phyloP scores from a whole-genome alignment of 495 filamentous ascomycete genomes.

The Penicillium paxilli region DNA sequence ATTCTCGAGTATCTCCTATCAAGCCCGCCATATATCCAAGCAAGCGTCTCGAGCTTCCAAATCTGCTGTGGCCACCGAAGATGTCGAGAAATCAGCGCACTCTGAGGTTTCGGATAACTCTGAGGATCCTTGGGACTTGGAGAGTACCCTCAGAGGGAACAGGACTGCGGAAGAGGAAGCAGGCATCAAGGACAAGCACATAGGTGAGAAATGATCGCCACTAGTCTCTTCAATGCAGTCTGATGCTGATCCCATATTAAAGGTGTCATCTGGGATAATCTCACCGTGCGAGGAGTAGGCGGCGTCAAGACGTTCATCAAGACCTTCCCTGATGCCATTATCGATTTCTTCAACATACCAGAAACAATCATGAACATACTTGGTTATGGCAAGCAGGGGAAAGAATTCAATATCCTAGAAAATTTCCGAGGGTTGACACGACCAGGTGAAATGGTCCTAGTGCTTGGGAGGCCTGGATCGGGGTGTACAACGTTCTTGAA shows the following conservation, averaged over 20 bases:
- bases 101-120: slow-evolving; percentile 47
- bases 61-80: slow-evolving; percentile 28
- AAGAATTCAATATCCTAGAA: slow-evolving; percentile 62
- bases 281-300: slow-evolving; percentile 77
- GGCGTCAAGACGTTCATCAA: slow-evolving; percentile 75
- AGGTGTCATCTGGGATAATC: slow-evolving; percentile 75
- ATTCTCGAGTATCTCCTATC: slow-evolving; percentile 65
- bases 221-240: neutral
- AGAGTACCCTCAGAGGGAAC: slow-evolving; percentile 65
- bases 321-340: slow-evolving; percentile 80
- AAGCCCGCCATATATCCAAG: slow-evolving; percentile 41
- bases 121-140: slow-evolving; percentile 74
- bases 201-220: slow-evolving; percentile 42
- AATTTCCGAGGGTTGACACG: slow-evolving; percentile 60
- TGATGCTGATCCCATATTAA: neutral
- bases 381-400: slow-evolving; percentile 59
- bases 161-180: slow-evolving; percentile 68
- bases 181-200: slow-evolving; percentile 76
- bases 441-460: slow-evolving; percentile 88
- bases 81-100: slow-evolving; percentile 50
- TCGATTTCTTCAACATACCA: slow-evolving; percentile 72
- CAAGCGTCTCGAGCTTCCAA: slow-evolving; percentile 45
- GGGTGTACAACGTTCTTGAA: slow-evolving; percentile 91
- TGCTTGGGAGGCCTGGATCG: slow-evolving; percentile 81
- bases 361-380: slow-evolving; percentile 59